Evolutionary conservation across 192 early-diverging fungal genomes (phyloP).

Genomic region (Backusella circina): DNA sequence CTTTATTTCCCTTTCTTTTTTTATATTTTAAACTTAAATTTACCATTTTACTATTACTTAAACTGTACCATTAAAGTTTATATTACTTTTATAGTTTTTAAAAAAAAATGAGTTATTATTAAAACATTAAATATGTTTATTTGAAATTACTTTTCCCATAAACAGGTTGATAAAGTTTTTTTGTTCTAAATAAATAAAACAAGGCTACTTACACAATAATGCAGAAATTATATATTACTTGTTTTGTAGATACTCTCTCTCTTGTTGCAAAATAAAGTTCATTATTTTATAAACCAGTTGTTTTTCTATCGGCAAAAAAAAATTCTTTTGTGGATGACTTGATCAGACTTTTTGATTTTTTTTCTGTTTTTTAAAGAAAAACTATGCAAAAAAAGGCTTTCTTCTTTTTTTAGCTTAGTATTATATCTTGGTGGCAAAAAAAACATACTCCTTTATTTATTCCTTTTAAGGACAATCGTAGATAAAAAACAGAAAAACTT

Average conservation of each 20-base stretch:
- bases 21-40: not conserved
- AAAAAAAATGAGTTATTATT: not conserved
- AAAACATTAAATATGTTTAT: not conserved
- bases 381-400: not conserved
- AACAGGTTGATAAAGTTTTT: not conserved
- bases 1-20: not conserved
- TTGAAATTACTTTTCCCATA: not conserved
- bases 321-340: not conserved
- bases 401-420: not conserved
- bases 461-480: not conserved
- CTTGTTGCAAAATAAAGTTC: too few relatives aligned
- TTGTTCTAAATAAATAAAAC: not conserved
- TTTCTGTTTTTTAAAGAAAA: too few relatives aligned
- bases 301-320: not conserved
- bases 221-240: not conserved
- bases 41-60: not conserved
- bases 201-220: not conserved
- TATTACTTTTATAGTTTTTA: not conserved
- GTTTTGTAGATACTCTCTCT: not conserved
- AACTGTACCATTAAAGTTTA: not conserved
- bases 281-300: not conserved
- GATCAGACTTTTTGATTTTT: too few relatives aligned
- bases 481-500: not conserved
- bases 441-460: not conserved
- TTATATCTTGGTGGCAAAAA: not conserved